phyloP scores from a whole-genome alignment of 345 rosid genomes.

The Acer negundo region DNA sequence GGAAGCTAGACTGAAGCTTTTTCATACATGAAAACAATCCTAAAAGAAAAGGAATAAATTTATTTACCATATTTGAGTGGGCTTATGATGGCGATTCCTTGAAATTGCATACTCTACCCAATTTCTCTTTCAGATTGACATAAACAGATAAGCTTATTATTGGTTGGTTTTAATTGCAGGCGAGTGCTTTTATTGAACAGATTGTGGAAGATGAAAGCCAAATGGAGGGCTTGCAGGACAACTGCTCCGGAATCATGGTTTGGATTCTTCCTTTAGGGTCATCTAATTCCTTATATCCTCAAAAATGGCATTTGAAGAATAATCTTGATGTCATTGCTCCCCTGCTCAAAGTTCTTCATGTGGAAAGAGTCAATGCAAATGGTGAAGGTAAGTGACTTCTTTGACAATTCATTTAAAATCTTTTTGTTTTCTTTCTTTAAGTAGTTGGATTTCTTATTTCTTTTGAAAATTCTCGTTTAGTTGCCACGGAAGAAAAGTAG shows the following conservation, averaged over 20 bases:
- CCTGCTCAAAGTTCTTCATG: constrained; percentile 28
- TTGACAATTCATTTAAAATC: not conserved
- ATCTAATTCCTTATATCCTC: constrained; percentile 38
- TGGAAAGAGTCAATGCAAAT: constrained; percentile 15
- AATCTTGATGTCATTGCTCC: constrained; percentile 42
- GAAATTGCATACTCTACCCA: not conserved
- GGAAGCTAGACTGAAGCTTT: constrained; percentile 5
- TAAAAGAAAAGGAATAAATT: not conserved
- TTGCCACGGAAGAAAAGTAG: constrained; percentile 6
- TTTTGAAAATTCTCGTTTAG: not conserved
- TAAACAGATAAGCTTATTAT: not conserved
- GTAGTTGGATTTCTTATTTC: not conserved
- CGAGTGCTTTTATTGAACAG: constrained; percentile 52
- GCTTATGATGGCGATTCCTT: not conserved
- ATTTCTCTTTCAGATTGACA: not conserved
- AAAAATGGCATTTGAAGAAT: constrained; percentile 42
- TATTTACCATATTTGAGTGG: not conserved
- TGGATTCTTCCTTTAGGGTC: constrained; percentile 44
- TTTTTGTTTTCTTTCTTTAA: not conserved
- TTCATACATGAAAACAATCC: not conserved
- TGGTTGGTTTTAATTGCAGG: constrained; percentile 35
- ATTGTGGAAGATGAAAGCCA: constrained; percentile 75
- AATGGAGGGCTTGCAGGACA: constrained; percentile 56
- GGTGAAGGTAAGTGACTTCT: constrained; percentile 21
- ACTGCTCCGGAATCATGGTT: constrained; percentile 57